phyloP scores from a whole-genome alignment of 495 filamentous ascomycete species.

The Parathielavia appendiculata region DNA sequence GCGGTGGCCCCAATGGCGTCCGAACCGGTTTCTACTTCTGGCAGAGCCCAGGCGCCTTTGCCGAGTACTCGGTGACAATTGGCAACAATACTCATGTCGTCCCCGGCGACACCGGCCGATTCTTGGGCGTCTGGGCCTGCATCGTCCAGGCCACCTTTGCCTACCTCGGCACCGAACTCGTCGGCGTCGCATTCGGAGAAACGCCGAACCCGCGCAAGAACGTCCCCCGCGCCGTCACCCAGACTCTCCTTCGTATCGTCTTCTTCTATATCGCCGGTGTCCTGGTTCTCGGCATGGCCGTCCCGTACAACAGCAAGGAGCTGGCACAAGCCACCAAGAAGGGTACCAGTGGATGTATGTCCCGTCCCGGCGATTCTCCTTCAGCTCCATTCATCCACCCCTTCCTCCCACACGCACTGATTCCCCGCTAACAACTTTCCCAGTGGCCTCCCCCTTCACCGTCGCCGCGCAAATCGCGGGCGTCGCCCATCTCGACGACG shows the following conservation, averaged over 20 bases:
- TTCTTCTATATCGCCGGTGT: constrained; percentile 69
- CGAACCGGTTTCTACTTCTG: constrained; percentile 72
- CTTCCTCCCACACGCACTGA: not conserved
- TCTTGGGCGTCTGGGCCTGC: constrained; percentile 73
- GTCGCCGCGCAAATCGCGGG: constrained; percentile 58
- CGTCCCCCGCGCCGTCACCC: constrained; percentile 64
- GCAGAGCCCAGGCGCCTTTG: constrained; percentile 71
- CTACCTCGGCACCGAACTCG: constrained; percentile 79
- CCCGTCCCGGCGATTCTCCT: too few relatives aligned
- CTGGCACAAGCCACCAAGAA: constrained; percentile 52
- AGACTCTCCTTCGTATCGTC: constrained; percentile 69
- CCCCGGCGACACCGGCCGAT: constrained; percentile 50
- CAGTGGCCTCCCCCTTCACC: constrained; percentile 61
- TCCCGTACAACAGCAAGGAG: constrained; percentile 52
- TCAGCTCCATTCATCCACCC: not conserved
- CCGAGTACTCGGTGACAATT: constrained; percentile 41
- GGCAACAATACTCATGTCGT: constrained; percentile 11
- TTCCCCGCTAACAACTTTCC: not conserved
- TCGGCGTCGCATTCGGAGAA: constrained; percentile 75
- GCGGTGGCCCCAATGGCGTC: constrained; percentile 67
- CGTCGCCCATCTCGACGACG: constrained; percentile 60
- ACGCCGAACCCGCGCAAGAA: constrained; percentile 73
- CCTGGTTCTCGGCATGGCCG: constrained; percentile 66
- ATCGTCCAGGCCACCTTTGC: constrained; percentile 77
- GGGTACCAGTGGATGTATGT: constrained; percentile 40